These are phyloP conservation scores for Pseudogymnoascus sp. DNA, from an alignment of 2,329 filamentous ascomycete genomes.

Conservation along the genomic window DNA sequence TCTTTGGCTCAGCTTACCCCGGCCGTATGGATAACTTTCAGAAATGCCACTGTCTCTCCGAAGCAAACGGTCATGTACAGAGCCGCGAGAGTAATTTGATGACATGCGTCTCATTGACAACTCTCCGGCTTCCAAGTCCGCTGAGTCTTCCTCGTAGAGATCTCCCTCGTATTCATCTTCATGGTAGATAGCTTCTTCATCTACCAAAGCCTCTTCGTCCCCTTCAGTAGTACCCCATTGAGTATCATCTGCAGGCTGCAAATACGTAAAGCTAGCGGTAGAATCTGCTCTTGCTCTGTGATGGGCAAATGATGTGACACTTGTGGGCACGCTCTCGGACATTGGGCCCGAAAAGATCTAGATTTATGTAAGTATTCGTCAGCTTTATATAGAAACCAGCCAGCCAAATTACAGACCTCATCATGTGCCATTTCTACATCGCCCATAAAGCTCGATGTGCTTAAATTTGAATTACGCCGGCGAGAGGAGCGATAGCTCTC, in stretches of 20 bases:
- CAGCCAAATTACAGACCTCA: conserved; percentile 49
- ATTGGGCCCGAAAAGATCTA: conserved; percentile 83
- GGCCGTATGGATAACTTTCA: conserved; percentile 51
- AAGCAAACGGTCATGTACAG: conserved; percentile 56
- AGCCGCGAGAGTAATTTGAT: conserved; percentile 50
- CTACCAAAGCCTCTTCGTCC: conserved; percentile 27
- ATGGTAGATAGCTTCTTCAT: conserved; percentile 32
- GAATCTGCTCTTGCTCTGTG: conserved; percentile 75
- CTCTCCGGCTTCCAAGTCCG: conserved; percentile 29
- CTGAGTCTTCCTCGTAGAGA: conserved; percentile 25
- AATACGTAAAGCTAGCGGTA: conserved; percentile 81
- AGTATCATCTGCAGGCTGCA: conserved; percentile 59
- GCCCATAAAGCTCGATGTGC: conserved; percentile 73
- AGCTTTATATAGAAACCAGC: neutral
- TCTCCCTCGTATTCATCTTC: conserved; percentile 29
- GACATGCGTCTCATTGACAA: conserved; percentile 51
- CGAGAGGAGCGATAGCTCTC: conserved; percentile 39
- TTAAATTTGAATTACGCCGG: conserved; percentile 60
- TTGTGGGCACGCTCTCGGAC: conserved; percentile 92
- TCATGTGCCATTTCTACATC: conserved; percentile 99
- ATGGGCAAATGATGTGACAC: conserved; percentile 83
- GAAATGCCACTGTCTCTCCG: conserved; percentile 64
- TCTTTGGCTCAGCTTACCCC: conserved; percentile 71
- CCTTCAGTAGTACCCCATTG: conserved; percentile 32
- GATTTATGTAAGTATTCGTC: conserved; percentile 17